Percentiles rank a stretch among this genome's conserved stretches.
These are phyloP conservation scores for Hortaea sp. DNA, from an alignment of 2,329 filamentous ascomycete genomes.

Conservation along the genomic window DNA sequence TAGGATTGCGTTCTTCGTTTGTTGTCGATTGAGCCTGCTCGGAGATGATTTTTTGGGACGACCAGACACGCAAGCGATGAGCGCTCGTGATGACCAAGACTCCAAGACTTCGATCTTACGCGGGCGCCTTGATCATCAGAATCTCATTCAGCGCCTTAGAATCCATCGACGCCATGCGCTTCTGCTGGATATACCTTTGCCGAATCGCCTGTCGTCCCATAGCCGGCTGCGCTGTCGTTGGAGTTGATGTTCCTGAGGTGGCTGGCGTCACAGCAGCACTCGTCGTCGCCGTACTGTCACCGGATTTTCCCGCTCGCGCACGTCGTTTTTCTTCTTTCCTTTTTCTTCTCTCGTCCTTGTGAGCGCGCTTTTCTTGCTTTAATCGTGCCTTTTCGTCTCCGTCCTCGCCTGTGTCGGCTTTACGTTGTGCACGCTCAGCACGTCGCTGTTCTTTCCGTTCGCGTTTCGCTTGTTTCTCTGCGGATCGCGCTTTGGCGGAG, in stretches of 20 bases:
- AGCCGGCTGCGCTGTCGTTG: conserved; percentile 3
- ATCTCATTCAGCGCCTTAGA: conserved; percentile 77
- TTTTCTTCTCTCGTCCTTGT: conserved; percentile 34
- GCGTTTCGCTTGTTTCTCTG: conserved; percentile 5
- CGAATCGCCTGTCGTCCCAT: conserved; percentile 57
- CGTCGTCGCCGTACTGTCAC: conserved; percentile 11
- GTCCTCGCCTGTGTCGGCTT: background rate
- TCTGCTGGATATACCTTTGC: conserved; percentile 77
- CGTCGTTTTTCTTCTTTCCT: conserved; percentile 43
- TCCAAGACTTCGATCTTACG: background rate
- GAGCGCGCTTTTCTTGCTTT: conserved; percentile 36
- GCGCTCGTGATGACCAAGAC: too few species aligned
- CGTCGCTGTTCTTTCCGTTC: conserved; percentile 3
- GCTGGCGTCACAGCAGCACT: conserved; percentile 4
- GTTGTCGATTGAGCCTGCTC: too few species aligned
- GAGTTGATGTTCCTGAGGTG: conserved; percentile 16
- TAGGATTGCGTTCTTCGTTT: too few species aligned
- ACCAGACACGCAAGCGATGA: too few species aligned
- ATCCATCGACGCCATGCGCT: conserved; percentile 73
- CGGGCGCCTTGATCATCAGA: conserved; percentile 53
- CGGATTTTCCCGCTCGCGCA: conserved; percentile 34
- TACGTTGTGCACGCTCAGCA: background rate
- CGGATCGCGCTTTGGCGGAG: background rate
- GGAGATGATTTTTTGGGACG: too few species aligned
- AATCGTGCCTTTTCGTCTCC: conserved; percentile 24